Evolutionary conservation across 306 rosid species (phyloP), one percentile per base, ranked within the genome.

Genomic region (Lithocarpus polystachyus): DNA sequence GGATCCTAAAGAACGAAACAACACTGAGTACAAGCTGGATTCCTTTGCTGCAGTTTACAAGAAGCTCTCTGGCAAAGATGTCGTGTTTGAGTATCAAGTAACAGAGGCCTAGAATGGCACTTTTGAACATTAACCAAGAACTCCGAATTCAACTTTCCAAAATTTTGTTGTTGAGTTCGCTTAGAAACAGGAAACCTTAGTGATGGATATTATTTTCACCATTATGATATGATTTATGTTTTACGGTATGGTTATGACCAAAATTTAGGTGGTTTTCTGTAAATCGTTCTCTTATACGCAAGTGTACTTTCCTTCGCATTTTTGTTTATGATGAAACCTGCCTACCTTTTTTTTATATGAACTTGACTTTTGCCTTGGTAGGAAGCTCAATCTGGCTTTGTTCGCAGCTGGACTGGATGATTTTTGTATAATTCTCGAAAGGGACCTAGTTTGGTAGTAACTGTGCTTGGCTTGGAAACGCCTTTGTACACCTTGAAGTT

Each of bases 1-100:
- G 89, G 98, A 94, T 52, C 96, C 98, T 2, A 94, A 94, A 86
- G 98, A 92, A 71, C 78, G 91, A 4, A 94, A 90, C 90, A 90
- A 89, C 79, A 92, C 97, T 0, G 97, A 94, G 74, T 94, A 92
- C 87, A 94, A 94, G 84, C 74, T 94, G 75, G 98, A 94, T 77
- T 89, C 92, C 24, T 94, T 92, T 71, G 28, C 97, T 68, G 96
- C 96, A 1, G 98, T 94, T 57, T 92, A 92, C 82, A 78, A 93
- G 82, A 94, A 94, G 86, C 85, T 94, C 60, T 85, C 98, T 0
- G 98, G 98, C 84, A 92, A 89, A 84, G 98, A 94, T 71, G 96
- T 92, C 1, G 96, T 90, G 76, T 92, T 94, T 23, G 98, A 94
- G 69, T 94, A 90, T 61, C 98, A 97, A 9, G 26, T 79, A 10